These are phyloP conservation scores for Luffa aegyptiaca DNA, from an alignment of 306 rosid genomes.

Conservation along the genomic window DNA sequence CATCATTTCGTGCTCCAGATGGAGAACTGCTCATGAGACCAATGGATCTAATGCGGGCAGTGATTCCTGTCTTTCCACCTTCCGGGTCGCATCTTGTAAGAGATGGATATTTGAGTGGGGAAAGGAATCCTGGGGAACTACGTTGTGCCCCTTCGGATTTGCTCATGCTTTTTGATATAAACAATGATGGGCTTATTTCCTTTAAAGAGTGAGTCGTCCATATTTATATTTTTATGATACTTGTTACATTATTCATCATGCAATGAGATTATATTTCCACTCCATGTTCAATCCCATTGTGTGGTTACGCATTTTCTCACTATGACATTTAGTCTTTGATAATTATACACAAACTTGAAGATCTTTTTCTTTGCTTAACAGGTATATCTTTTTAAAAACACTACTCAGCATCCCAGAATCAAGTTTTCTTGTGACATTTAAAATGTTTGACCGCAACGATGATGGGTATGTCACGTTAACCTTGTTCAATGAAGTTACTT, in stretches of 20 bases:
- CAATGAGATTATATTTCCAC: not conserved
- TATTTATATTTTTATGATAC: not conserved
- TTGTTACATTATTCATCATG: not conserved
- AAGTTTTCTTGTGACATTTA: constrained; percentile 62
- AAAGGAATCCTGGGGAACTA: constrained; percentile 74
- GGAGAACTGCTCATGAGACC: constrained; percentile 78
- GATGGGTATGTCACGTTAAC: constrained; percentile 47
- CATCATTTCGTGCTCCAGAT: constrained; percentile 47
- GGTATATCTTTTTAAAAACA: constrained; percentile 85
- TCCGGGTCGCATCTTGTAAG: constrained; percentile 87
- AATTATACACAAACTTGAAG: not conserved
- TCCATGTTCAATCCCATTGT: not conserved
- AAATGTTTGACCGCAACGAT: constrained; percentile 67
- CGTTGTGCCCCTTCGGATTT: constrained; percentile 56
- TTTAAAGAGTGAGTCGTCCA: constrained; percentile 64
- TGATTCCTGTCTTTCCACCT: constrained; percentile 94
- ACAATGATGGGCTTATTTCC: constrained; percentile 64
- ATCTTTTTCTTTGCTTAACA: constrained; percentile 19
- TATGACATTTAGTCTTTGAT: not conserved
- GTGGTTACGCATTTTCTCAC: not conserved
- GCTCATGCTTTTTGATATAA: constrained; percentile 83
- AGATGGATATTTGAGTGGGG: constrained; percentile 82
- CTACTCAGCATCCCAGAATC: constrained; percentile 86
- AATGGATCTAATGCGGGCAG: constrained; percentile 85
- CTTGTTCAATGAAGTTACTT: not conserved